These are phyloP conservation scores for Trichoderma harzianum DNA, from an alignment of 2,329 filamentous ascomycete genomes.

Conservation along the genomic window DNA sequence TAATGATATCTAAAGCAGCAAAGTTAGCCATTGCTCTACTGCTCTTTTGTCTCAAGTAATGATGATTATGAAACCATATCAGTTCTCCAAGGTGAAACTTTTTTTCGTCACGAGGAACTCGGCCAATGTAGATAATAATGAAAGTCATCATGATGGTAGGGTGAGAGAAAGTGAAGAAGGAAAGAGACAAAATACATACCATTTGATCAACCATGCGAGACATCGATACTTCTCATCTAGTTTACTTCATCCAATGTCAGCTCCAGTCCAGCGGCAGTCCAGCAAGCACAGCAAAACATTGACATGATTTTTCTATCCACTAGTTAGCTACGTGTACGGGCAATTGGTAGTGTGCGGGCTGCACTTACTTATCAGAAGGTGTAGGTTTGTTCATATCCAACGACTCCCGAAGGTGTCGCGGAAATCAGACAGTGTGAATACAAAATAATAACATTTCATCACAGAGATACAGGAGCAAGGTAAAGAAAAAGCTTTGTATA, in stretches of 20 bases:
- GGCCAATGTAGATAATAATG: conserved; percentile 45
- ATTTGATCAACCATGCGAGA: background rate
- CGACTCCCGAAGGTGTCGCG: conserved; percentile 33
- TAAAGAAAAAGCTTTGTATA: conserved; percentile 25
- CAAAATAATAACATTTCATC: conserved; percentile 45
- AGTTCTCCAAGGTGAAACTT: conserved; percentile 62
- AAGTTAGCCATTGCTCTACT: background rate
- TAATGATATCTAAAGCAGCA: background rate
- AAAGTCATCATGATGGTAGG: conserved; percentile 48
- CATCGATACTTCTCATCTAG: background rate
- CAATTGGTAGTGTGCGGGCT: background rate
- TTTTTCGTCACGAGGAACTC: conserved; percentile 56
- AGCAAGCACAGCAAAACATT: background rate
- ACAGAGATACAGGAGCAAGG: conserved; percentile 27
- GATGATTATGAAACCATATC: conserved; percentile 34
- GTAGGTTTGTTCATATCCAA: conserved; percentile 50
- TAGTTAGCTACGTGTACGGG: background rate
- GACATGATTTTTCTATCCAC: background rate
- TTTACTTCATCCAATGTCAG: conserved; percentile 9
- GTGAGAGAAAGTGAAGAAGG: background rate
- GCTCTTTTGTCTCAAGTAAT: background rate
- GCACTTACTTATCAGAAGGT: conserved; percentile 51
- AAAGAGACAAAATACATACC: conserved; percentile 20
- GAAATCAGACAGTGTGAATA: conserved; percentile 62
- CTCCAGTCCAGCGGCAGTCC: background rate